These are phyloP conservation scores for Auricularia sp. DNA, from an alignment of 768 basidiomycete species.

Conservation along the genomic window DNA sequence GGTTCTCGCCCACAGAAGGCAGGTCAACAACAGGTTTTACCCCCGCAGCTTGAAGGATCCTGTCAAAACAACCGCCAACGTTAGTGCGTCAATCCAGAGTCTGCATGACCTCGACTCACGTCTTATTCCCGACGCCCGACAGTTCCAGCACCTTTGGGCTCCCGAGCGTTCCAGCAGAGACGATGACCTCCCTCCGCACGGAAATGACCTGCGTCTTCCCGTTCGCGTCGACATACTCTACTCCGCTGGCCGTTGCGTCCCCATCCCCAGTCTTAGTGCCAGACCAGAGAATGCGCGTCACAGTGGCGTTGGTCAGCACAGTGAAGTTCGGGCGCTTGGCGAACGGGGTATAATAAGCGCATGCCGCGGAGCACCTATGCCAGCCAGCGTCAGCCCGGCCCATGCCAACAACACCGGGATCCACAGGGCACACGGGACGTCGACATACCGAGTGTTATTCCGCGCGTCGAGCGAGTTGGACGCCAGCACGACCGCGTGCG, in stretches of 20 bases:
- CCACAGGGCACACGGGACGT: not conserved
- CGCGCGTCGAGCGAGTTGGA: not conserved
- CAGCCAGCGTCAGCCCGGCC: not conserved
- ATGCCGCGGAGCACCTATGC: not conserved
- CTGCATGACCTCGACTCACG: not conserved
- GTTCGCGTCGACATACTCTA: slow-evolving; percentile 9
- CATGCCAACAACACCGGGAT: not conserved
- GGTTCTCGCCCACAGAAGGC: slow-evolving; percentile 7
- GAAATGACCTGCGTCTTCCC: slow-evolving; percentile 19
- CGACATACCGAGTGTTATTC: not conserved
- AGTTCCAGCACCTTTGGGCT: slow-evolving; percentile 24
- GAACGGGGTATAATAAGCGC: slow-evolving; percentile 3
- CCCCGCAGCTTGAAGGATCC: not conserved
- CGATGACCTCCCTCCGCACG: slow-evolving; percentile 30
- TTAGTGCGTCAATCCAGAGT: not conserved
- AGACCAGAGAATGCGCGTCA: slow-evolving; percentile 6
- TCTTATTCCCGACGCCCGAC: slow-evolving; percentile 27
- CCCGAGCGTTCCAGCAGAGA: slow-evolving; percentile 15
- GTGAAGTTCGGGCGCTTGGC: slow-evolving; percentile 1
- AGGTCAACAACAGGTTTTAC: slow-evolving; percentile 4
- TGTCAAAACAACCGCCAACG: not conserved
- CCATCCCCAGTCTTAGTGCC: not conserved
- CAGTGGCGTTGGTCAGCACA: slow-evolving; percentile 5
- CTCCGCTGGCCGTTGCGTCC: not conserved
- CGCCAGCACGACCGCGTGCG: slow-evolving; percentile 1